phyloP scores from a whole-genome alignment of 2,329 filamentous ascomycete species.

The Aspergillus neoniger region DNA sequence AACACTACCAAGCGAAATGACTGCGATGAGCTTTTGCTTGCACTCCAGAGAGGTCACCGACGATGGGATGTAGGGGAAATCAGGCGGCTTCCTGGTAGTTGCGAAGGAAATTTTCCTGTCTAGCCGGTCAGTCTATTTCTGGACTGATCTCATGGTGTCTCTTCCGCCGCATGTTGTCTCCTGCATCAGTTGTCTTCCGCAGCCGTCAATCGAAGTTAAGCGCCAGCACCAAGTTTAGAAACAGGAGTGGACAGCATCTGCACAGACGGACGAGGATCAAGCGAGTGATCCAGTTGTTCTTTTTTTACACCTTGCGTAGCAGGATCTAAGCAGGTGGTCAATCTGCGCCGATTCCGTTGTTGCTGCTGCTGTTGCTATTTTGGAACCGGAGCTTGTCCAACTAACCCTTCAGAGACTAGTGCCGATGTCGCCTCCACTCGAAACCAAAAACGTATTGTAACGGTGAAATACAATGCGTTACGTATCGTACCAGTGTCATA shows the following conservation, averaged over 20 bases:
- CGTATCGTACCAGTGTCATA: background rate
- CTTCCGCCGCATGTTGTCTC: background rate
- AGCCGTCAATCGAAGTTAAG: background rate
- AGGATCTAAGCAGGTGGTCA: background rate
- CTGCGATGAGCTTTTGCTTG: background rate
- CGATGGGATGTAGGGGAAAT: background rate
- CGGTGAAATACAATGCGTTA: background rate
- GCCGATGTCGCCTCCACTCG: background rate
- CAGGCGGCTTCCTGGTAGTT: background rate
- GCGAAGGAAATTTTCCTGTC: no score
- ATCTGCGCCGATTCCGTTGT: background rate
- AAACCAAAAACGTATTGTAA: background rate
- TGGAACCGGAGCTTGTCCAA: background rate
- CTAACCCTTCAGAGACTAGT: background rate
- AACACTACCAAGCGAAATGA: slow-evolving; percentile 7
- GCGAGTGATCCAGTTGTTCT: background rate
- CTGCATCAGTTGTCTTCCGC: background rate
- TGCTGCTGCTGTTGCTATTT: slow-evolving; percentile 5
- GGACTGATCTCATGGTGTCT: background rate
- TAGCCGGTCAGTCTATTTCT: background rate
- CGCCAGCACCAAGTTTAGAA: background rate
- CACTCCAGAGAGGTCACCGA: no score
- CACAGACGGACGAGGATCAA: background rate
- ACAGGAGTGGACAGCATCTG: background rate
- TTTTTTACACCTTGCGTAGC: background rate